These are phyloP conservation scores for Raffaelea ambrosiae DNA, from an alignment of 2,329 filamentous ascomycete genomes.

Conservation along the genomic window DNA sequence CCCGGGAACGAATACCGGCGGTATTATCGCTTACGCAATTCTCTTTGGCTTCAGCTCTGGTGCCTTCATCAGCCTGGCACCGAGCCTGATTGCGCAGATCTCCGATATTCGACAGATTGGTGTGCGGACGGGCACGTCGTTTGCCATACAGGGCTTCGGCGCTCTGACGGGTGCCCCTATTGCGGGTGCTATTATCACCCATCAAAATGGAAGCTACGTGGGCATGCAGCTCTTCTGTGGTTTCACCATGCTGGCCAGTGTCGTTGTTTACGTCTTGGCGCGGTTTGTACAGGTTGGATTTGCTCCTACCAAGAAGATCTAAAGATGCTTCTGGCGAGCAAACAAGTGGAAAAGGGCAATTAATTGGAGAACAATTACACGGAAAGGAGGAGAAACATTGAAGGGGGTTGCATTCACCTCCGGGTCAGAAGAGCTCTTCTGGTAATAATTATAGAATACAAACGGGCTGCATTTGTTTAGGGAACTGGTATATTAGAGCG, in stretches of 20 bases:
- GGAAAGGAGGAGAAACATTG: too few species aligned
- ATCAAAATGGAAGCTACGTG: constrained; percentile 34
- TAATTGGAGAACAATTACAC: too few species aligned
- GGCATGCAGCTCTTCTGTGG: constrained; percentile 50
- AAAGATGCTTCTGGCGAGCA: too few species aligned
- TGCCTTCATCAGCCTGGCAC: constrained; percentile 50
- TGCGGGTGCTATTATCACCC: constrained; percentile 39
- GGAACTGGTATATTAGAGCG: too few species aligned
- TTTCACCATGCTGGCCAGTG: constrained; percentile 25
- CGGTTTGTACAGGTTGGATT: constrained; percentile 19
- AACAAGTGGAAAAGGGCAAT: too few species aligned
- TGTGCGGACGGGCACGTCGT: constrained; percentile 47
- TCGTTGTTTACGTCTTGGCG: constrained; percentile 16
- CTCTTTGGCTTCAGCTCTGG: constrained; percentile 60
- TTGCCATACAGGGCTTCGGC: constrained; percentile 46
- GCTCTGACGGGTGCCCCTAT: constrained; percentile 51
- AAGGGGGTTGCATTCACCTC: too few species aligned
- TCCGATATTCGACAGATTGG: constrained; percentile 52
- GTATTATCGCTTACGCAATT: constrained; percentile 50
- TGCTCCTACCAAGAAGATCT: constrained; percentile 14
- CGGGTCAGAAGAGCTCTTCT: too few species aligned
- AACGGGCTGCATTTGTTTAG: too few species aligned
- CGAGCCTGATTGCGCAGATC: constrained; percentile 51
- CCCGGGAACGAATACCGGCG: constrained; percentile 34
- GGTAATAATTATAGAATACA: too few species aligned